Evolutionary conservation across 2,329 filamentous ascomycete genomes (phyloP).

Genomic region (Claviceps africana): DNA sequence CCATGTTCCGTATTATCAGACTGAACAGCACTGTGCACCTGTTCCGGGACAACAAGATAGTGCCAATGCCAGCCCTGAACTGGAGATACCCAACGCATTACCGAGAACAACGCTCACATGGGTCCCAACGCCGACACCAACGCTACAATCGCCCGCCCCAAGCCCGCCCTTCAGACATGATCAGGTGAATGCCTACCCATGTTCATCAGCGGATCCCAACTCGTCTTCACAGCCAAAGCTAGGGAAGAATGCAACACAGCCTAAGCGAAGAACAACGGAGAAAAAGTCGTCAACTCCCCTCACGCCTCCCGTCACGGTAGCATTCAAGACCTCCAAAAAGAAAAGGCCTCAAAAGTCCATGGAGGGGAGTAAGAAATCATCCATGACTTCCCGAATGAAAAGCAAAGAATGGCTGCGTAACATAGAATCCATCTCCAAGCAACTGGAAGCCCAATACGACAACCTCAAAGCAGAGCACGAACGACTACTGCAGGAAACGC

Average conservation of each 20-base stretch:
- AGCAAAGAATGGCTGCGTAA: slow-evolving; percentile 1
- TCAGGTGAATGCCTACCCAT: not conserved
- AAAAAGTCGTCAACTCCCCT: not conserved
- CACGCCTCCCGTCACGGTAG: not conserved
- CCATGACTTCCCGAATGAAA: not conserved
- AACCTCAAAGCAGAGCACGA: not conserved
- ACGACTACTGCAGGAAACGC: not conserved
- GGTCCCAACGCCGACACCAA: not conserved
- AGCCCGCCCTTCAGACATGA: not conserved
- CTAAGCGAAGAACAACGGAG: not conserved
- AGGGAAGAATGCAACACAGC: not conserved
- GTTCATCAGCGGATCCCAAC: not conserved
- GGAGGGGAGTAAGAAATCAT: not conserved
- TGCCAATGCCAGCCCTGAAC: not conserved
- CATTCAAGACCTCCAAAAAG: not conserved
- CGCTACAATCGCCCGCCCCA: not conserved
- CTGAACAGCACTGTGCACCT: not conserved
- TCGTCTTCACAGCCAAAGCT: no score
- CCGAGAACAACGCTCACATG: not conserved
- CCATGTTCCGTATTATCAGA: not conserved
- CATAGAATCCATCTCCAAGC: not conserved
- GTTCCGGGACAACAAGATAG: not conserved
- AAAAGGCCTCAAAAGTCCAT: not conserved
- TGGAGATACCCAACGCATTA: not conserved
- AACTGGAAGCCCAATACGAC: not conserved